These are phyloP conservation scores for Huntiella omanensis DNA, from an alignment of 2,329 filamentous ascomycete genomes.

Conservation along the genomic window DNA sequence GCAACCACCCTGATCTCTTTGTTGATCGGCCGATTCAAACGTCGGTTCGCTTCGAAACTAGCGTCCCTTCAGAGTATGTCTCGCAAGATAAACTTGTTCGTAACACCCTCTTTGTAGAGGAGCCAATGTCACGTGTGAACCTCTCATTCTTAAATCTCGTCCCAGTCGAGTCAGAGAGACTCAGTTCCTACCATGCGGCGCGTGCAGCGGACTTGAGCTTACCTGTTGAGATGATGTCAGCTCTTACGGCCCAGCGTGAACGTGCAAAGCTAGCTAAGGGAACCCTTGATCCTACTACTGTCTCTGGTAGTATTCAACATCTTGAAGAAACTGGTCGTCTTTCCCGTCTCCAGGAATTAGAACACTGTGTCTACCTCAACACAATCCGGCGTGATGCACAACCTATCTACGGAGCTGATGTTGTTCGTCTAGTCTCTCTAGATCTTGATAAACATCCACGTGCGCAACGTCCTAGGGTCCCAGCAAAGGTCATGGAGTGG, in stretches of 20 bases:
- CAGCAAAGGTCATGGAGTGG: constrained; percentile 51
- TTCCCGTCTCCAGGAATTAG: constrained; percentile 57
- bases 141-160: constrained; percentile 64
- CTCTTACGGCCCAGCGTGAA: constrained; percentile 1
- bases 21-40: constrained; percentile 93
- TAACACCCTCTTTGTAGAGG: constrained; percentile 27
- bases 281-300: constrained; percentile 43
- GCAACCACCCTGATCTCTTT: constrained; percentile 94
- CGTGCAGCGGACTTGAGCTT: constrained; percentile 5
- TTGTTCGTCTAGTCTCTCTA: constrained; percentile 59
- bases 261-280: constrained; percentile 32
- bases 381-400: constrained; percentile 60
- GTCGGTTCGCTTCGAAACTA: constrained; percentile 78
- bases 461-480: constrained; percentile 39
- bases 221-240: background rate
- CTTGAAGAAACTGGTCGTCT: constrained; percentile 53
- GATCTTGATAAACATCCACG: constrained; percentile 39
- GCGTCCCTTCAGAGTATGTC: constrained; percentile 26
- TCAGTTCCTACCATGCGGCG: constrained; percentile 32
- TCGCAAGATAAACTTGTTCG: constrained; percentile 53
- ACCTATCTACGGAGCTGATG: constrained; percentile 61
- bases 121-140: constrained; percentile 41
- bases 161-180: constrained; percentile 24
- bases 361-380: constrained; percentile 65
- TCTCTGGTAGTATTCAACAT: constrained; percentile 50